Conservation (phyloP, 2,329 filamentous ascomycete genomes). For the Hortaea werneckii region DNA sequence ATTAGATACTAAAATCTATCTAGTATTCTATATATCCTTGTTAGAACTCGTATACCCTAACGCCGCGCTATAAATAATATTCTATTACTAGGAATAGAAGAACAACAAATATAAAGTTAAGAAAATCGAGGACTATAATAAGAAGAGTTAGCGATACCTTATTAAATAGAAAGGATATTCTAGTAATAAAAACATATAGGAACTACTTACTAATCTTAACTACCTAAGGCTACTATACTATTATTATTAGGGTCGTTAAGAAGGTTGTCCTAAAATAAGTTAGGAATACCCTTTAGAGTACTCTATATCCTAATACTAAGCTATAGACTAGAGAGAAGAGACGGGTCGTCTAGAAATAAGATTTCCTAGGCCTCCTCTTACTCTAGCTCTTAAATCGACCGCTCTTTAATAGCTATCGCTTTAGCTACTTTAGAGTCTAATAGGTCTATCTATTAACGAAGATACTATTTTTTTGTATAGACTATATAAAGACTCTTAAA, state of each 20-base stretch:
- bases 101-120: not conserved
- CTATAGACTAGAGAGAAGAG: too few relatives aligned
- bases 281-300: not conserved
- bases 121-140: not conserved
- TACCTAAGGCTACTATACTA: not conserved
- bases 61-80: not conserved
- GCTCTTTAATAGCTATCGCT: too few relatives aligned
- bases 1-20: not conserved
- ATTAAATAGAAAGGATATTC: not conserved
- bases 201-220: not conserved
- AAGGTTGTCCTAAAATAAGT: not conserved
- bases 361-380: too few relatives aligned
- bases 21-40: constrained; percentile 1
- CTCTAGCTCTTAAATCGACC: too few relatives aligned
- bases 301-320: not conserved
- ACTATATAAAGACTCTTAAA: not conserved
- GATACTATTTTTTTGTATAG: not conserved
- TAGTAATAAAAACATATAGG: not conserved
- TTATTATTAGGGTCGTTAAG: not conserved
- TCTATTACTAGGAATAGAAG: not conserved
- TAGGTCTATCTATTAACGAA: not conserved
- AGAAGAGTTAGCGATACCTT: not conserved
- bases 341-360: too few relatives aligned
- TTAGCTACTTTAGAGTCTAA: not conserved
- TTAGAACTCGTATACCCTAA: not conserved